A percentile compares a stretch with the other conserved stretches of the same genome.
Conservation (phyloP, 164 flowering plant species). For the Magnolia kwangsiensis region DNA sequence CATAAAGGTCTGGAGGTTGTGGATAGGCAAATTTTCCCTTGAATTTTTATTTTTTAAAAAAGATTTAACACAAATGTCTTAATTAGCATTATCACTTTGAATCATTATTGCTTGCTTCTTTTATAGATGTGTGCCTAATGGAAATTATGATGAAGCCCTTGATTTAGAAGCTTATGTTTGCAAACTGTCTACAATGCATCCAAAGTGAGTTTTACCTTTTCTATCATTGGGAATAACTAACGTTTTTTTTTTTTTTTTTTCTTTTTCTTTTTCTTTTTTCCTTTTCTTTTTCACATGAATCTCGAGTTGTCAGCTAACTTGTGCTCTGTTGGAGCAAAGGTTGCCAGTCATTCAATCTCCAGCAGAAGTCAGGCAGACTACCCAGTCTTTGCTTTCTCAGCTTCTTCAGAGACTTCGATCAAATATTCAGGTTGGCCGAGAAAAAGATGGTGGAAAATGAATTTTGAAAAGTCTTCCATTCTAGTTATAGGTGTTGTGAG, state of each 20-base stretch:
- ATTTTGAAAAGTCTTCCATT: background rate
- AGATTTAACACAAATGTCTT: background rate
- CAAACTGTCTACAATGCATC: constrained; percentile 88
- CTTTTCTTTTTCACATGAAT: constrained; percentile 2
- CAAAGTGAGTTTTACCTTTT: constrained; percentile 56
- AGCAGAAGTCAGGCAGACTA: constrained; percentile 85
- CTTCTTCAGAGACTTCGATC: constrained; percentile 96
- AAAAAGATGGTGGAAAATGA: background rate
- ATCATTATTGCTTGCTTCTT: background rate
- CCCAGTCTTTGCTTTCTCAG: constrained; percentile 93
- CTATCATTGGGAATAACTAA: background rate
- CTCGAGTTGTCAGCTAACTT: constrained; percentile 3
- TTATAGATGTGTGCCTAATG: constrained; percentile 90
- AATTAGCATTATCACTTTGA: background rate
- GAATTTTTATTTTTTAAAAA: background rate
- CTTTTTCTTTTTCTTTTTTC: background rate
- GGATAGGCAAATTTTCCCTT: background rate
- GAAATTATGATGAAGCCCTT: constrained; percentile 97
- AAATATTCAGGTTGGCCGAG: constrained; percentile 73
- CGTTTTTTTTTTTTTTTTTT: background rate
- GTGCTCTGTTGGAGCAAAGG: constrained; percentile 30
- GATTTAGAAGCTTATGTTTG: constrained; percentile 90
- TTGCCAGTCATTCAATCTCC: constrained; percentile 87
- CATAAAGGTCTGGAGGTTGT: too few species aligned
- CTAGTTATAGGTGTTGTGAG: background rate